phyloP scores from a whole-genome alignment of 2,329 filamentous ascomycete genomes.

The Penicillium rolfsii region DNA sequence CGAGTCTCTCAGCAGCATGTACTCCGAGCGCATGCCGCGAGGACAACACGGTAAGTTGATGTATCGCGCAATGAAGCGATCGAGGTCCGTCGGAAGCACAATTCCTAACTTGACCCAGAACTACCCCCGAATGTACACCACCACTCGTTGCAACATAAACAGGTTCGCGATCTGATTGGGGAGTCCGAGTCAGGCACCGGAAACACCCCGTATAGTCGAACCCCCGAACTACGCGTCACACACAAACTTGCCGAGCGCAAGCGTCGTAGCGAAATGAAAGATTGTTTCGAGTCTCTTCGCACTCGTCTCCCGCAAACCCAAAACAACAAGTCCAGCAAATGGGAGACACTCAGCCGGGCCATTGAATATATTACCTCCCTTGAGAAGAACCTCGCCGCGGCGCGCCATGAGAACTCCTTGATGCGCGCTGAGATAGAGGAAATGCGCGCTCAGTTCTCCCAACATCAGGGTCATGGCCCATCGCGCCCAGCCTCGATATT shows the following conservation, averaged over 20 bases:
- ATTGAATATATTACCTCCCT: slow-evolving; percentile 54
- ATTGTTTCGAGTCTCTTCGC: slow-evolving; percentile 53
- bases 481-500: slow-evolving; percentile 39
- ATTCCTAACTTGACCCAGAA: slow-evolving; percentile 35
- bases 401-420: slow-evolving; percentile 44
- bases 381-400: slow-evolving; percentile 45
- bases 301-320: slow-evolving; percentile 50
- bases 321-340: slow-evolving; percentile 57
- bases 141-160: slow-evolving; percentile 53
- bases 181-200: slow-evolving; percentile 48
- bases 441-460: slow-evolving; percentile 45
- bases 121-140: slow-evolving; percentile 53
- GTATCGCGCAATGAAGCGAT: neutral
- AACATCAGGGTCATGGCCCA: slow-evolving; percentile 40
- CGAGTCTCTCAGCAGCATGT: slow-evolving; percentile 53
- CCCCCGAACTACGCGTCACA: slow-evolving; percentile 54
- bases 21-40: slow-evolving; percentile 51
- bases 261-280: slow-evolving; percentile 57
- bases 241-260: slow-evolving; percentile 57
- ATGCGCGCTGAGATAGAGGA: slow-evolving; percentile 44
- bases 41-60: slow-evolving; percentile 52
- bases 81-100: neutral
- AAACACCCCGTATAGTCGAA: slow-evolving; percentile 54
- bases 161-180: slow-evolving; percentile 52
- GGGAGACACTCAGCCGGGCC: slow-evolving; percentile 54